Percentiles rank a stretch among this genome's conserved stretches.
These are phyloP conservation scores for Claviceps spartinae DNA, from an alignment of 2,329 filamentous ascomycete genomes.

Conservation along the genomic window DNA sequence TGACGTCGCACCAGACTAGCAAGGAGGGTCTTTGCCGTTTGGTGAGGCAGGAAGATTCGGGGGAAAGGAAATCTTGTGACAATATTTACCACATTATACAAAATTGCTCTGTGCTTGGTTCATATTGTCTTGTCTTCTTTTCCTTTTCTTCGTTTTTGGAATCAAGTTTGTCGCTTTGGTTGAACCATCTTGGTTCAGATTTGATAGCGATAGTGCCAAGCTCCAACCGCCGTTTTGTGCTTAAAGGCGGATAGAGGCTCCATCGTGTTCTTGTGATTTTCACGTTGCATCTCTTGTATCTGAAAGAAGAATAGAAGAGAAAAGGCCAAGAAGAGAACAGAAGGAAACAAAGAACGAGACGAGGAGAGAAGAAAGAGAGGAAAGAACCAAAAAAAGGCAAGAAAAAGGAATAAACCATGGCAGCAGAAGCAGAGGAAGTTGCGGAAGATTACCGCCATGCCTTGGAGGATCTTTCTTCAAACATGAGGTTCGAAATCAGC, in stretches of 20 bases:
- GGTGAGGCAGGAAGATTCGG: not conserved
- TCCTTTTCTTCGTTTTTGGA: not conserved
- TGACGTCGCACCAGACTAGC: constrained; percentile 1
- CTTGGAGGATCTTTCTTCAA: constrained; percentile 78
- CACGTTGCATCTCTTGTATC: constrained; percentile 3
- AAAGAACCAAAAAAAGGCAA: constrained; percentile 3
- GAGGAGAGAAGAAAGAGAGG: not conserved
- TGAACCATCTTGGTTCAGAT: constrained; percentile 1
- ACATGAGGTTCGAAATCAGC: constrained; percentile 90
- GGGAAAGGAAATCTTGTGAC: constrained; percentile 1
- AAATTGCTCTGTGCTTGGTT: constrained; percentile 3
- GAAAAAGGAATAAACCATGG: constrained; percentile 24
- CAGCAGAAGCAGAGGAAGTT: constrained; percentile 60
- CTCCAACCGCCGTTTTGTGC: not conserved
- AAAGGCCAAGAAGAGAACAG: not conserved
- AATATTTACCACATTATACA: constrained; percentile 5
- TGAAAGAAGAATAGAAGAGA: not conserved
- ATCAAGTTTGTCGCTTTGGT: not conserved
- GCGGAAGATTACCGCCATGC: constrained; percentile 91
- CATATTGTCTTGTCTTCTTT: not conserved
- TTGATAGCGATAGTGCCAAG: constrained; percentile 3
- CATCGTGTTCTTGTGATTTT: constrained; percentile 1
- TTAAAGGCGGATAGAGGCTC: not conserved
- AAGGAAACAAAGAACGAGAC: not conserved
- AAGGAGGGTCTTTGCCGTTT: constrained; percentile 2